phyloP scores from a whole-genome alignment of 805 yeast species.

The Ogataea haglerorum region DNA sequence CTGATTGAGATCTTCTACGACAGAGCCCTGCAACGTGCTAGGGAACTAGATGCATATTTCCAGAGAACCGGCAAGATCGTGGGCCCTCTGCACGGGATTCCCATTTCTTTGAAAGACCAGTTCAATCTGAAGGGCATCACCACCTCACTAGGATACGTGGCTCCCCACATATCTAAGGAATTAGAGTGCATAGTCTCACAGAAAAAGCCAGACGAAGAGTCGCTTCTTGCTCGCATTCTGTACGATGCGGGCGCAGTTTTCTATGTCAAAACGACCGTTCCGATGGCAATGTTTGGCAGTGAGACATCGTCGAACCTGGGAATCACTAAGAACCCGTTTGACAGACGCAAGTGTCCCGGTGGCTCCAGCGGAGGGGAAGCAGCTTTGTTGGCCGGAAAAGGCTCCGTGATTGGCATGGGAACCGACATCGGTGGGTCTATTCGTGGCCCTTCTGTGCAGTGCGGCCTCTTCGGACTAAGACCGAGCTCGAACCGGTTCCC shows the following conservation, averaged over 20 bases:
- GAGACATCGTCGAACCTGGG: conserved; percentile 40
- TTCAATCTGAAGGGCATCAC: conserved; percentile 37
- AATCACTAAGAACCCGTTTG: conserved; percentile 36
- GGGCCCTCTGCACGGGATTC: conserved; percentile 46
- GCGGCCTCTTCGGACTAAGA: conserved; percentile 35
- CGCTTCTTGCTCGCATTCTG: conserved; percentile 33
- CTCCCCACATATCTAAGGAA: conserved; percentile 31
- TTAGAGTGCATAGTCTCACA: conserved; percentile 23
- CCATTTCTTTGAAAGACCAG: conserved; percentile 46
- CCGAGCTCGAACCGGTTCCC: conserved; percentile 36
- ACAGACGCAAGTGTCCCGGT: conserved; percentile 37
- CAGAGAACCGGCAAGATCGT: conserved; percentile 32
- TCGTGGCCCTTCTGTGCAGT: conserved; percentile 32
- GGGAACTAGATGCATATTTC: conserved; percentile 37
- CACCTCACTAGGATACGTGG: conserved; percentile 40
- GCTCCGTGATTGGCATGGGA: conserved; percentile 36
- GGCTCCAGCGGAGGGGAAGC: conserved; percentile 50
- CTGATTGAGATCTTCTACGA: conserved; percentile 42
- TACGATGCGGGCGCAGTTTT: conserved; percentile 39
- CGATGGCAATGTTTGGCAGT: conserved; percentile 42
- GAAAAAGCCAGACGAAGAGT: conserved; percentile 29
- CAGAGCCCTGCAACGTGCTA: conserved; percentile 38
- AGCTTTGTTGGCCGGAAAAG: conserved; percentile 31
- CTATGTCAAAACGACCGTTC: conserved; percentile 43
- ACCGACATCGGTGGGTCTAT: conserved; percentile 41